Evolutionary conservation across 305 asterid species (phyloP).

Genomic region (Withania somnifera): DNA sequence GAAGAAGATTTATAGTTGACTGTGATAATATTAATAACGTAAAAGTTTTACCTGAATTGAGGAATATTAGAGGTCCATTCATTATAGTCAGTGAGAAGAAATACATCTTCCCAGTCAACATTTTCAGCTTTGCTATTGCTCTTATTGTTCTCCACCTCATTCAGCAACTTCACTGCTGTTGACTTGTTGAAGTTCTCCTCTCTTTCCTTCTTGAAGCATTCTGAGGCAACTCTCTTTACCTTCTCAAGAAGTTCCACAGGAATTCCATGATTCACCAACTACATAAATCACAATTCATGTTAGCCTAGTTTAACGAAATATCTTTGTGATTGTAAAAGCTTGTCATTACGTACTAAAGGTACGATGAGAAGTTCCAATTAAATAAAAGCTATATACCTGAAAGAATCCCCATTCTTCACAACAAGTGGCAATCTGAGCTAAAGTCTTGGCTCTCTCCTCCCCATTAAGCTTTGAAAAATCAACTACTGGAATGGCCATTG

Average conservation of each 20-base stretch:
- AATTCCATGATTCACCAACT: conserved; percentile 87
- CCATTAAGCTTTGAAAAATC: conserved; percentile 76
- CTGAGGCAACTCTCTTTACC: conserved; percentile 62
- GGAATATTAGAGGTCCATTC: conserved; percentile 63
- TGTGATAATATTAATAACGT: too few relatives aligned
- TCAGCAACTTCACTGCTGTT: conserved; percentile 30
- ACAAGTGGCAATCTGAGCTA: conserved; percentile 61
- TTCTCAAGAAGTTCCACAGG: conserved; percentile 67
- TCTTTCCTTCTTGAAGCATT: conserved; percentile 53
- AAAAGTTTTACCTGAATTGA: conserved; percentile 35
- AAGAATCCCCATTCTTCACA: conserved; percentile 95
- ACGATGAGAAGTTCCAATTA: background rate
- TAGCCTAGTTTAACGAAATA: background rate
- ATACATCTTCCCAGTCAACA: conserved; percentile 88
- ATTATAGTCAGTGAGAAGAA: conserved; percentile 59
- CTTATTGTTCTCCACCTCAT: conserved; percentile 35
- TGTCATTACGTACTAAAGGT: background rate
- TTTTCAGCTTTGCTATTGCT: conserved; percentile 33
- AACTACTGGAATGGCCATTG: conserved; percentile 78
- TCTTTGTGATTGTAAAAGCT: background rate
- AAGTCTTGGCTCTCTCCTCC: conserved; percentile 47
- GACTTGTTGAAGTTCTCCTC: conserved; percentile 52
- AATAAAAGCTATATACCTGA: conserved; percentile 26
- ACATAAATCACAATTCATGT: background rate
- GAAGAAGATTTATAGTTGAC: too few relatives aligned